Evolutionary conservation across 805 yeast species (phyloP).

Genomic region (Ogataea degrootiae): DNA sequence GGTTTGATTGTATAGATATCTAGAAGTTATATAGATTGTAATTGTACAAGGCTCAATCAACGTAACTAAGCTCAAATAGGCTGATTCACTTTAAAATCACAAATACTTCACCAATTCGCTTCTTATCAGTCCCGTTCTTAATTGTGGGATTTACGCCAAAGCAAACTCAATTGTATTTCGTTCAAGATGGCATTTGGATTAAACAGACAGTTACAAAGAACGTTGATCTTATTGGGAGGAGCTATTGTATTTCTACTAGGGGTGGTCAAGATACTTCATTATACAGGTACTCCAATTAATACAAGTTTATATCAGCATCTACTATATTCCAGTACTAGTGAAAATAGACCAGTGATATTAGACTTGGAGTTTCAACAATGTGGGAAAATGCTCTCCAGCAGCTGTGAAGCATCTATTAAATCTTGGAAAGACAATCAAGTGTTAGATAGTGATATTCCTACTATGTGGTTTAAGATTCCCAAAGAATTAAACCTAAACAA

Average conservation of each 20-base stretch:
- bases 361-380: slow-evolving; percentile 15
- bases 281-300: neutral
- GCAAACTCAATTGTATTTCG: too few relatives aligned
- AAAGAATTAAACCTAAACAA: slow-evolving; percentile 18
- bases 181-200: neutral
- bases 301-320: neutral
- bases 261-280: neutral
- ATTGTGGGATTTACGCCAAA: too few relatives aligned
- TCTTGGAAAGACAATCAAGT: slow-evolving; percentile 5
- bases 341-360: slow-evolving; percentile 6
- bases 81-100: too few relatives aligned
- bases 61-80: too few relatives aligned
- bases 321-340: neutral
- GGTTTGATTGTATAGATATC: too few relatives aligned
- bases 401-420: slow-evolving; percentile 1
- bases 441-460: neutral
- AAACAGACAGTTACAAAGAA: slow-evolving; percentile 1
- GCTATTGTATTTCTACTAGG: neutral
- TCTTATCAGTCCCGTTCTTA: too few relatives aligned
- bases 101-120: too few relatives aligned
- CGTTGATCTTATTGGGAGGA: neutral
- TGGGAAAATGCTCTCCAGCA: slow-evolving; percentile 6
- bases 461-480: slow-evolving; percentile 15
- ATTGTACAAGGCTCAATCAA: too few relatives aligned
- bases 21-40: too few relatives aligned